These are phyloP conservation scores for Verticillium tricorpus DNA, from an alignment of 2,329 filamentous ascomycete species.

Conservation along the genomic window DNA sequence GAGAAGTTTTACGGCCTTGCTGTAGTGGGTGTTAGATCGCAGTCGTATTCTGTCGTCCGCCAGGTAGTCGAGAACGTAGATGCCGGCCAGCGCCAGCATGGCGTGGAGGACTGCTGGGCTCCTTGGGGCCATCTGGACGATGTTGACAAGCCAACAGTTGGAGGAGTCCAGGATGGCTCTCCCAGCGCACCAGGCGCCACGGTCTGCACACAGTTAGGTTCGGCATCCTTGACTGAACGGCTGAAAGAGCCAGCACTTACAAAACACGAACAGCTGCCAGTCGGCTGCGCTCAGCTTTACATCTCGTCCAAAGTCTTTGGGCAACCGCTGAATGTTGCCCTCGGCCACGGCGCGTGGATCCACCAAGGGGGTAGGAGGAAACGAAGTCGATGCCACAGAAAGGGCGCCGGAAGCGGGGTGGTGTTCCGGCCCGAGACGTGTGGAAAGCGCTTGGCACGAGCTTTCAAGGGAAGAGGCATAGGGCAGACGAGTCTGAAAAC, in stretches of 20 bases:
- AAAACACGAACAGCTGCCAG: not conserved
- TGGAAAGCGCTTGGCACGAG: not conserved
- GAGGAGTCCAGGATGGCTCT: conserved; percentile 30
- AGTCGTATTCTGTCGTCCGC: conserved; percentile 24
- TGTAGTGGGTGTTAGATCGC: conserved; percentile 24
- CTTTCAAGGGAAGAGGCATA: not conserved
- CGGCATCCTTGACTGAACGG: not conserved
- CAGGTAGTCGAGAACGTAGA: conserved; percentile 36
- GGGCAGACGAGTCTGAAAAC: not conserved
- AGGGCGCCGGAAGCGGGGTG: not conserved
- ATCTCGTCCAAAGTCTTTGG: not conserved
- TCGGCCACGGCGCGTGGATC: not conserved
- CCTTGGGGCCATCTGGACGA: conserved; percentile 30
- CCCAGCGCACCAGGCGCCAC: conserved; percentile 26
- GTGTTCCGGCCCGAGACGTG: not conserved
- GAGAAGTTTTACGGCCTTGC: conserved; percentile 26
- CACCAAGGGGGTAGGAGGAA: not conserved
- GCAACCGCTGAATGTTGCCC: not conserved
- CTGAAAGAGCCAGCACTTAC: not conserved
- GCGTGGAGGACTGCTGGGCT: conserved; percentile 28
- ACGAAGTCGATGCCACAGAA: not conserved
- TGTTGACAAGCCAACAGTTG: conserved; percentile 35
- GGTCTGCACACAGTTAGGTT: not conserved
- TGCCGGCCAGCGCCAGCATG: conserved; percentile 34
- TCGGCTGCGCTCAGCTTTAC: not conserved